Base-by-base conservation (phyloP, 148 eudicot species). In the Rhododendron griersonianum region DNA sequence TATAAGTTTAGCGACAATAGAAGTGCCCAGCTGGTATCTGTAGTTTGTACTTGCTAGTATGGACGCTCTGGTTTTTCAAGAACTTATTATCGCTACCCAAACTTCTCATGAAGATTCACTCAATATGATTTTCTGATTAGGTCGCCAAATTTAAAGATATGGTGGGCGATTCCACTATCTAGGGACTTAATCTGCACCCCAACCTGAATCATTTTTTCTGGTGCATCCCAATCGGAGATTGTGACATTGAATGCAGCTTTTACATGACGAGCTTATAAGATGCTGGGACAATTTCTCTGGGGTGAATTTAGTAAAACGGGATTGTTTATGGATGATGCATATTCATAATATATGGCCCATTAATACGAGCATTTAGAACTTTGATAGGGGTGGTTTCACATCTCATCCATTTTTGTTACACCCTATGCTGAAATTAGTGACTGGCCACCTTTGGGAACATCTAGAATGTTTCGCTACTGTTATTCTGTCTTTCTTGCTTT, bases 401-500 rank as follows among this genome's bases (percentile, higher is more conserved):
- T 53, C 57, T 53, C 19, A 15, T 53, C 57, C 57, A 53, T 53
- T 55, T 55, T 55, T 55, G 59, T 55, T 16, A 3, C 61, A 55
- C 61, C 61, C 61, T 8, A 63, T 23, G 71, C 63, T 85, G 50
- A 18, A 78, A 35, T 61, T 78, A 21, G 63, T 59, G n/a, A 44
- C 48, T 61, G 21, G 28, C 79, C 61, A 63, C 61, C 21, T 9
- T 25, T 69, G 23, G 55, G 53, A 86, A 80, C 51, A 81, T 28
- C 48, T 21, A 28, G 53, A 21, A 44, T 33, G 14, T 7, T 35
- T 37, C 2, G 15, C 33, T 83, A 15, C 28, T 13, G 21, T 44
- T 82, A 35, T 73, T 74, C 39, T 44, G 51, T 16, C 75, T 83
- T 88, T 35, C 4, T 33, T 23, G 48, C 81, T 85, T 71, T 71